Evolutionary conservation across 306 rosid species (phyloP).

Genomic region (Bauhinia variegata): DNA sequence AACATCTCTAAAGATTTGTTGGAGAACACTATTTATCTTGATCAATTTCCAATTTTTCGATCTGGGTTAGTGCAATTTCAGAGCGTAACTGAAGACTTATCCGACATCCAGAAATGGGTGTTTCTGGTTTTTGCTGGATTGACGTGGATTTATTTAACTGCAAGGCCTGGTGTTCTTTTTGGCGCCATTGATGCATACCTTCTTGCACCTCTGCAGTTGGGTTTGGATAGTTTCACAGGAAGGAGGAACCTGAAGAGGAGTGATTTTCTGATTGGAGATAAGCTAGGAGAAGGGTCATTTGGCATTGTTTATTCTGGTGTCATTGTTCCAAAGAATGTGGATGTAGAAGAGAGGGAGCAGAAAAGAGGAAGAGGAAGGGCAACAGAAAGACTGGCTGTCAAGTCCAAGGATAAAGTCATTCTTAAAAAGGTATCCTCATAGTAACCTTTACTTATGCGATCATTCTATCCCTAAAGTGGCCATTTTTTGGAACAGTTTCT

Average conservation of each 20-base stretch:
- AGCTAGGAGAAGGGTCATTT: constrained; percentile 89
- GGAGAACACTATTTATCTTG: constrained; percentile 46
- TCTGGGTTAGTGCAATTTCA: constrained; percentile 59
- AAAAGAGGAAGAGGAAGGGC: constrained; percentile 55
- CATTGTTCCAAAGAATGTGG: constrained; percentile 60
- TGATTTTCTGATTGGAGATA: constrained; percentile 74
- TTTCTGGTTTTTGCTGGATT: constrained; percentile 60
- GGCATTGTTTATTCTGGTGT: constrained; percentile 89
- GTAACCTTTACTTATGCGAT: constrained; percentile 3
- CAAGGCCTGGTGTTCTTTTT: constrained; percentile 88
- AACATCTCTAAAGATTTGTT: constrained; percentile 47
- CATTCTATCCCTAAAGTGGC: constrained; percentile 8
- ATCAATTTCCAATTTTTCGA: constrained; percentile 59
- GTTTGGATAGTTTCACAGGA: constrained; percentile 63
- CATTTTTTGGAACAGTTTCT: constrained; percentile 13
- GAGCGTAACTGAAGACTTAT: constrained; percentile 49
- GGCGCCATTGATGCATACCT: constrained; percentile 95
- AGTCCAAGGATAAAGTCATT: constrained; percentile 77
- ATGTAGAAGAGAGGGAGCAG: constrained; percentile 41
- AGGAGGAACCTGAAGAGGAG: constrained; percentile 69
- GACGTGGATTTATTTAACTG: constrained; percentile 79
- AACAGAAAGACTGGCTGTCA: constrained; percentile 38
- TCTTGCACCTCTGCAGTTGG: constrained; percentile 87
- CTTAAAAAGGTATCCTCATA: constrained; percentile 70
- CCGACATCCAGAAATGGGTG: constrained; percentile 73